Conservation (phyloP, 257 asterid species). For the Solanum phureja region DNA sequence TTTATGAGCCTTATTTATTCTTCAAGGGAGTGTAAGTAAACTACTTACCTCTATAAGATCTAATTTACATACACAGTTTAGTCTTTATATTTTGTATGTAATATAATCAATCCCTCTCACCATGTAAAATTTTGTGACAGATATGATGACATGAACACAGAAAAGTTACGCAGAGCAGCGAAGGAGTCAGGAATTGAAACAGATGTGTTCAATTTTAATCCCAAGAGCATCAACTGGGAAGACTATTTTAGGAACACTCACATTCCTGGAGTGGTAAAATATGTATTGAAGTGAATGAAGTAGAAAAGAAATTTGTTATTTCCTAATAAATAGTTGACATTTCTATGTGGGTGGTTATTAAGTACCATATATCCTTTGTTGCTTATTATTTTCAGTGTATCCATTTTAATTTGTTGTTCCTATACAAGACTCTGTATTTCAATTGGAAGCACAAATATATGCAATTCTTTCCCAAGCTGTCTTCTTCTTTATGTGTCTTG, state of each 20-base stretch:
- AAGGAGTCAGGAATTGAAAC: slow-evolving; percentile 18
- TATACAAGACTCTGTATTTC: neutral
- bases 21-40: slow-evolving; percentile 71
- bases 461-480: neutral
- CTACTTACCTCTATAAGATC: neutral
- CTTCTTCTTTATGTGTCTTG: neutral
- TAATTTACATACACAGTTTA: neutral
- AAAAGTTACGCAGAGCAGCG: slow-evolving; percentile 28
- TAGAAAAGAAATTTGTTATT: neutral
- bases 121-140: slow-evolving; percentile 7
- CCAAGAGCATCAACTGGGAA: slow-evolving; percentile 38
- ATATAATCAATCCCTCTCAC: neutral
- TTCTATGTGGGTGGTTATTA: neutral
- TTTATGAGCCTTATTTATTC: slow-evolving; percentile 76
- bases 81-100: neutral
- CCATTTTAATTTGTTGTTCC: neutral
- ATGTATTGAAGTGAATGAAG: slow-evolving; percentile 13
- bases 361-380: neutral
- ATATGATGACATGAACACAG: slow-evolving; percentile 45
- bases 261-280: slow-evolving; percentile 33
- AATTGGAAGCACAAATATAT: neutral
- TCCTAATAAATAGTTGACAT: neutral
- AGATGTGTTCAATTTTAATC: slow-evolving; percentile 36
- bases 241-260: slow-evolving; percentile 38
- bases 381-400: neutral